A percentile compares a stretch with the other conserved stretches of the same genome.
phyloP scores from a whole-genome alignment of 495 filamentous ascomycete genomes.

The Penicillium pancosmium region DNA sequence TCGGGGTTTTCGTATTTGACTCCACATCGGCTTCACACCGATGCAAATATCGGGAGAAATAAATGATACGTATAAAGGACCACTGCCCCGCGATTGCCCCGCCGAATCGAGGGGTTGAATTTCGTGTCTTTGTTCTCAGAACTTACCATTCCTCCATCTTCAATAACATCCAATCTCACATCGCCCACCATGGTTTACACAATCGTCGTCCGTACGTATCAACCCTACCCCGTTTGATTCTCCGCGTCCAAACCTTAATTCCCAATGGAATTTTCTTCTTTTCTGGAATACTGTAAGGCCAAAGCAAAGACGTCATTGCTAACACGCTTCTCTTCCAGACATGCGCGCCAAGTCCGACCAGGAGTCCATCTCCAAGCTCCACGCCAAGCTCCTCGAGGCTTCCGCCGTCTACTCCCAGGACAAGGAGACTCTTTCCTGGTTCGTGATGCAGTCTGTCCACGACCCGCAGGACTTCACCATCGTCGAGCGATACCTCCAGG shows the following conservation, averaged over 20 bases:
- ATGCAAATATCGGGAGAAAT: conserved; percentile 7
- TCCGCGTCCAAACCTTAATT: no score
- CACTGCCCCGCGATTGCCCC: conserved; percentile 8
- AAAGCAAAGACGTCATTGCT: no score
- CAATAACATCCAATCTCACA: conserved; percentile 1
- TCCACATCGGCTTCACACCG: conserved; percentile 21
- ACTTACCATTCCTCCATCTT: neutral
- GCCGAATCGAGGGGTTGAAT: conserved; percentile 9
- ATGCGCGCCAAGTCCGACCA: conserved; percentile 64
- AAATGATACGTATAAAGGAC: neutral
- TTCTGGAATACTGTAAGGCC: no score
- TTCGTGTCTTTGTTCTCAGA: neutral
- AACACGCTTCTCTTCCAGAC: conserved; percentile 31
- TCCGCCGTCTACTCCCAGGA: conserved; percentile 65
- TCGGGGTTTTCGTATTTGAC: conserved; percentile 15
- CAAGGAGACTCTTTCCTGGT: conserved; percentile 68
- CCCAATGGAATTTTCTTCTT: neutral
- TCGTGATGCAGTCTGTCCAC: conserved; percentile 66
- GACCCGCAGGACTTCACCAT: conserved; percentile 69
- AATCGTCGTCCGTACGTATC: conserved; percentile 54
- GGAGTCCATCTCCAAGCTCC: conserved; percentile 61
- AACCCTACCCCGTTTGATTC: no score
- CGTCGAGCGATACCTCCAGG: conserved; percentile 66
- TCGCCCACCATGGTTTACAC: conserved; percentile 52
- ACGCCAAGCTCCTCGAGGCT: conserved; percentile 68